Percentiles rank a stretch among this genome's conserved stretches.
Conservation (phyloP, 805 yeast species). For the Zygosaccharomyces siamensis region DNA sequence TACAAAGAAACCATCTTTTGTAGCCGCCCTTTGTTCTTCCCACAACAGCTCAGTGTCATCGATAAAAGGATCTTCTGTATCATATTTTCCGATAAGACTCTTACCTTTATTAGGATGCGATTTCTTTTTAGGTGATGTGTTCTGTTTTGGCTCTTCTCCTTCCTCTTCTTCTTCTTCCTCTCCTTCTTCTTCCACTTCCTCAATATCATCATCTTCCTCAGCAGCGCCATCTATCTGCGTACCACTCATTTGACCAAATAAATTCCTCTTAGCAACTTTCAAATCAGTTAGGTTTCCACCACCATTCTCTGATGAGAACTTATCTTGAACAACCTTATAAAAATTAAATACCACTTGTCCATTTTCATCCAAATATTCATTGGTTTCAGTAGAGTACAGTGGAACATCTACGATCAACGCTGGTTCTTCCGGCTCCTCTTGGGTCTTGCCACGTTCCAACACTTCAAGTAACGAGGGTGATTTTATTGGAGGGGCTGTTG, state of each 20-base stretch:
- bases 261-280: constrained; percentile 22
- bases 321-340: constrained; percentile 22
- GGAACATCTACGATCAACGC: constrained; percentile 31
- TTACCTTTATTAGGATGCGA: constrained; percentile 47
- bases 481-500: constrained; percentile 22
- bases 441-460: constrained; percentile 15
- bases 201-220: constrained; percentile 25
- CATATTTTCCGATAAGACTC: constrained; percentile 85
- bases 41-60: constrained; percentile 89
- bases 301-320: constrained; percentile 10
- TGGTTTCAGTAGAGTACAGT: constrained; percentile 21
- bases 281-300: constrained; percentile 3
- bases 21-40: constrained; percentile 90
- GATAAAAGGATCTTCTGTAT: constrained; percentile 88
- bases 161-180: constrained; percentile 22
- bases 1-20: constrained; percentile 93
- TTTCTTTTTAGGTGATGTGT: constrained; percentile 27
- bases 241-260: constrained; percentile 18
- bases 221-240: constrained; percentile 18
- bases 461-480: constrained; percentile 24
- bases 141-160: constrained; percentile 15
- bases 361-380: constrained; percentile 34
- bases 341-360: constrained; percentile 34
- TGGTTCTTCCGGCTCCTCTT: constrained; percentile 20
- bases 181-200: constrained; percentile 20